Base-by-base conservation (phyloP, 1,284 basidiomycete species). In the Cutaneotrichosporon spelunceum region DNA sequence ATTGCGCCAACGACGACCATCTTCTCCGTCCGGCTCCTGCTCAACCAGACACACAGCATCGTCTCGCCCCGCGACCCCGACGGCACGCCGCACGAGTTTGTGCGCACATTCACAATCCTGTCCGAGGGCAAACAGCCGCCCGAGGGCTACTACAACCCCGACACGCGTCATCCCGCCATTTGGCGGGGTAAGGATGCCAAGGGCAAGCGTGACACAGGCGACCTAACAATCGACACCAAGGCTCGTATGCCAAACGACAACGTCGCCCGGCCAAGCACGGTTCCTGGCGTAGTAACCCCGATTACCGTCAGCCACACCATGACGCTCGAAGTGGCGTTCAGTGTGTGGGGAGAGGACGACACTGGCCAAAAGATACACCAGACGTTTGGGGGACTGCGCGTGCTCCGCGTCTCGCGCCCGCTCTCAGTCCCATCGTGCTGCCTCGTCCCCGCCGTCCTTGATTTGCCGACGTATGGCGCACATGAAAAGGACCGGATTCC, bases 281-380 rank as follows among this genome's bases (percentile, higher is more conserved):
- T 71, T 34, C 61, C 63, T 11, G 68, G 63, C 4, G 56, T 65
- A 42, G 72, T 76, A 50, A 77, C 77, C 6, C 77, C 77, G 1
- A 73, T 79, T 29, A 60, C 70, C 23, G 75, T 79, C 6, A 59
- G 61, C 1, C 77, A 79, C 59, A 66, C 73, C 24, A 56, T 78
- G 21, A 53, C 69, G 3, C 59, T 78, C 6, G 74, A 79, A 50
- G 67, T 77, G 13, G 76, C 72, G 61, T 79, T 76, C 61, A 73
- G 73, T 1, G 63, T 79, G 2, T 69, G 73, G 16, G 75, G 75
- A 3, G 64, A 73, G 59, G 65, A 62, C 24, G 68, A 73, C 4
- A 16, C 23, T 3, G 72, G 71, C 13, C 19, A 53, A 10, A 64
- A 62, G 1, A 55, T 72, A 13, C 21, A 66, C 21, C 66, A 68